These are phyloP conservation scores for Adenanthera pavonina DNA, from an alignment of 306 rosid species.

Conservation along the genomic window DNA sequence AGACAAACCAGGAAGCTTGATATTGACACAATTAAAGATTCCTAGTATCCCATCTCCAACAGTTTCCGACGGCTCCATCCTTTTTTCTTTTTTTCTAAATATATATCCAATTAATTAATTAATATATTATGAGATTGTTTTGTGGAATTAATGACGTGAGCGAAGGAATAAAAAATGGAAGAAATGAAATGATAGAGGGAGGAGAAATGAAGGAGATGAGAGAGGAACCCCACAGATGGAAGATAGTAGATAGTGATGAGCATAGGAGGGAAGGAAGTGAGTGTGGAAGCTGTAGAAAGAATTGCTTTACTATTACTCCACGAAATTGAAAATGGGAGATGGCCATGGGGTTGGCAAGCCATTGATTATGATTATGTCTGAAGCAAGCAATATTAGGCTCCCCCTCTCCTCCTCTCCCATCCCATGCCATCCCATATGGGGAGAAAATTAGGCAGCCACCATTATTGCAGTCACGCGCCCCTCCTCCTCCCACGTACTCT, in stretches of 20 bases:
- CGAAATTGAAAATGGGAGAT: neutral
- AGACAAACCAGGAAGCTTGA: constrained; percentile 50
- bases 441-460: neutral
- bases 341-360: no score
- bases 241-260: constrained; percentile 20
- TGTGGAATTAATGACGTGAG: no score
- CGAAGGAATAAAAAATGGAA: no score
- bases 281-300: neutral
- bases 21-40: constrained; percentile 43
- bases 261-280: neutral
- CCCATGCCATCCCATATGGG: neutral
- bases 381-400: neutral
- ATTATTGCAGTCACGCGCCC: constrained; percentile 21
- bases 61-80: constrained; percentile 32
- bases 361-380: constrained; percentile 28
- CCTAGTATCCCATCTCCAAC: constrained; percentile 34
- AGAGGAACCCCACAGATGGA: no score
- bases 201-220: no score
- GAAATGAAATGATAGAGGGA: no score
- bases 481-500: neutral
- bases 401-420: neutral
- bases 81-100: neutral
- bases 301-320: constrained; percentile 54
- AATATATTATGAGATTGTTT: no score
- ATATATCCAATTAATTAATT: no score